These are phyloP conservation scores for Liquidambar formosana DNA, from an alignment of 164 flowering plant species.

Conservation along the genomic window DNA sequence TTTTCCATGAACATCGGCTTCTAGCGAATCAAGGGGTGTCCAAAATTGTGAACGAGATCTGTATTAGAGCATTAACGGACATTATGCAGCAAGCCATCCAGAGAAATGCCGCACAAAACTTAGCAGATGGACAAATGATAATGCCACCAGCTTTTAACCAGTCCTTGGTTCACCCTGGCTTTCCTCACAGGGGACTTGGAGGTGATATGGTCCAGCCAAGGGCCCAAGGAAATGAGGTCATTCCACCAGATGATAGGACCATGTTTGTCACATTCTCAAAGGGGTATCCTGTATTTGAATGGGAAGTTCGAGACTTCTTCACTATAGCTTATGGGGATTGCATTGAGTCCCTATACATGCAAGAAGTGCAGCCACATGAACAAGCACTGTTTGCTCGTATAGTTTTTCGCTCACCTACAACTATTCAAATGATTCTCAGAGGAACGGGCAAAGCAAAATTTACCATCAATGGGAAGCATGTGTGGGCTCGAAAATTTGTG, in stretches of 20 bases:
- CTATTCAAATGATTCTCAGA: constrained; percentile 31
- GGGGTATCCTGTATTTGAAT: constrained; percentile 50
- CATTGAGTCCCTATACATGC: constrained; percentile 44
- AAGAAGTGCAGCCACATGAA: constrained; percentile 26
- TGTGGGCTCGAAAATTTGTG: constrained; percentile 48
- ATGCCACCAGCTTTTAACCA: background rate
- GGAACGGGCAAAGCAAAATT: constrained; percentile 37
- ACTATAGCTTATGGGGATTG: constrained; percentile 35
- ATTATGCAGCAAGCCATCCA: constrained; percentile 28
- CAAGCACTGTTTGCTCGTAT: constrained; percentile 47
- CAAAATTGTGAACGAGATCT: constrained; percentile 25
- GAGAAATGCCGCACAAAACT: constrained; percentile 12
- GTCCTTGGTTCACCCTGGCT: background rate
- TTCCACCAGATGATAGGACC: constrained; percentile 37
- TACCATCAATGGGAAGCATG: constrained; percentile 55
- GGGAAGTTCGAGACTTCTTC: constrained; percentile 41
- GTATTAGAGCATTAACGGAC: constrained; percentile 29
- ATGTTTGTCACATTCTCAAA: constrained; percentile 59
- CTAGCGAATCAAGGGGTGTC: constrained; percentile 21
- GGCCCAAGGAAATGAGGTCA: background rate
- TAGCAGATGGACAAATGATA: constrained; percentile 3
- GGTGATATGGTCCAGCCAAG: background rate
- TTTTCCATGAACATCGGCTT: constrained; percentile 20
- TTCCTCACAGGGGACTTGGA: background rate
- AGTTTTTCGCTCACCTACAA: constrained; percentile 22